Percentiles rank a stretch among this genome's conserved stretches.
phyloP scores from a whole-genome alignment of 805 yeast species.

The Sugiyamaella chiloensis region DNA sequence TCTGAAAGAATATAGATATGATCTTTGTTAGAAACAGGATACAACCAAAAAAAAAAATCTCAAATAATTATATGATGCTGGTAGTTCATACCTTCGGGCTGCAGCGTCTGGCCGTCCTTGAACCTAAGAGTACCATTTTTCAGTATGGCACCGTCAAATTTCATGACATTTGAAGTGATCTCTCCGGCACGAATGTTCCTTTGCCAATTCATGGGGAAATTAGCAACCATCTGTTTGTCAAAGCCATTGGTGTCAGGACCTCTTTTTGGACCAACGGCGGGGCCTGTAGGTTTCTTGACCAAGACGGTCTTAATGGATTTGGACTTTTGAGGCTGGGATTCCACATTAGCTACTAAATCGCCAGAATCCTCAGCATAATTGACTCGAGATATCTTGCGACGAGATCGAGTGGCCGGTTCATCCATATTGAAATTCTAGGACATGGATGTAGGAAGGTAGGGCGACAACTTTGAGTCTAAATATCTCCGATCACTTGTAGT shows the following conservation, averaged over 20 bases:
- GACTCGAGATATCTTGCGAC: constrained; percentile 24
- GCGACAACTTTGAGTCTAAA: no score
- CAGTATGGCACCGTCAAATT: constrained; percentile 40
- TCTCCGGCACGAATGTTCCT: constrained; percentile 28
- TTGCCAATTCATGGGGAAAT: constrained; percentile 32
- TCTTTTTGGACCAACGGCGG: constrained; percentile 1
- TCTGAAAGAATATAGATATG: constrained; percentile 81
- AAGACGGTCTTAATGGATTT: neutral
- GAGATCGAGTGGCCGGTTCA: constrained; percentile 5
- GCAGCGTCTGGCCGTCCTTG: constrained; percentile 26
- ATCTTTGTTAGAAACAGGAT: constrained; percentile 38
- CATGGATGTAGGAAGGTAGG: neutral
- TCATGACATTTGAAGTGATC: constrained; percentile 29
- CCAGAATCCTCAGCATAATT: constrained; percentile 29
- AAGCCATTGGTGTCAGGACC: neutral
- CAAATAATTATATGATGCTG: neutral
- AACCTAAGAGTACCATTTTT: constrained; percentile 31
- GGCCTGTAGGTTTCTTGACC: constrained; percentile 5
- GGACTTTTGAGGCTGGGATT: constrained; percentile 5
- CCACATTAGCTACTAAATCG: constrained; percentile 1
- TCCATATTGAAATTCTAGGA: constrained; percentile 3
- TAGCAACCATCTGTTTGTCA: constrained; percentile 2
- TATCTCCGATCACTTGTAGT: no score
- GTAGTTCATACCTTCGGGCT: constrained; percentile 30
- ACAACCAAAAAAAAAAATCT: neutral